phyloP scores from a whole-genome alignment of 2,329 filamentous ascomycete genomes.

The Diaporthe caulivora region DNA sequence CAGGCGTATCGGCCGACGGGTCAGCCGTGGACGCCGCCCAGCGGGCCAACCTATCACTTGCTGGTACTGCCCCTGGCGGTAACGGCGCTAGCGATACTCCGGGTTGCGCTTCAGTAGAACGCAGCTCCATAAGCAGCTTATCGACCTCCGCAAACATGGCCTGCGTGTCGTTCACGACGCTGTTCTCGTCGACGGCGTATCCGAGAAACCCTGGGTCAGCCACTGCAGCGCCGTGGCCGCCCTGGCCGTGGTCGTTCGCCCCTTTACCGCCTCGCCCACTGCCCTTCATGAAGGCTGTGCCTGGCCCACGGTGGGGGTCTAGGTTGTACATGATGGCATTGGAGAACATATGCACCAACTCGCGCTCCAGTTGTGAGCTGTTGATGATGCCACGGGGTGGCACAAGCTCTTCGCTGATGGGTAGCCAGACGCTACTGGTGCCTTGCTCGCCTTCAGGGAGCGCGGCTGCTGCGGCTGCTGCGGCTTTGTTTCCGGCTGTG shows the following conservation, averaged over 20 bases:
- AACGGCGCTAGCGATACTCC: conserved; percentile 52
- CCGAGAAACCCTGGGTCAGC: conserved; percentile 64
- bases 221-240: conserved; percentile 42
- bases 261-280: conserved; percentile 51
- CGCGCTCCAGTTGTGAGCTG: conserved; percentile 90
- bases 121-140: conserved; percentile 80
- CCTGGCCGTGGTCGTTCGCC: conserved; percentile 49
- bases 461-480: conserved; percentile 69
- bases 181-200: conserved; percentile 83
- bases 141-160: conserved; percentile 93
- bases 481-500: conserved; percentile 77
- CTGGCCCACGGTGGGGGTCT: conserved; percentile 79
- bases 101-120: conserved; percentile 75
- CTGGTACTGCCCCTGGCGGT: conserved; percentile 40
- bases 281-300: conserved; percentile 68
- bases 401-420: conserved; percentile 80
- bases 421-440: conserved; percentile 71
- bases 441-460: conserved; percentile 72
- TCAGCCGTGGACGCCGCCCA: conserved; percentile 33
- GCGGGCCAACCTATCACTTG: conserved; percentile 38
- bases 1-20: conserved; percentile 35
- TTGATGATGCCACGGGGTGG: conserved; percentile 94
- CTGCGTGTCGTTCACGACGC: conserved; percentile 86
- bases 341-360: conserved; percentile 95
- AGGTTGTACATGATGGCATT: conserved; percentile 99